Evolutionary conservation across 192 early-diverging fungal genomes (phyloP).

Genomic region (Rhizophagus sp.): DNA sequence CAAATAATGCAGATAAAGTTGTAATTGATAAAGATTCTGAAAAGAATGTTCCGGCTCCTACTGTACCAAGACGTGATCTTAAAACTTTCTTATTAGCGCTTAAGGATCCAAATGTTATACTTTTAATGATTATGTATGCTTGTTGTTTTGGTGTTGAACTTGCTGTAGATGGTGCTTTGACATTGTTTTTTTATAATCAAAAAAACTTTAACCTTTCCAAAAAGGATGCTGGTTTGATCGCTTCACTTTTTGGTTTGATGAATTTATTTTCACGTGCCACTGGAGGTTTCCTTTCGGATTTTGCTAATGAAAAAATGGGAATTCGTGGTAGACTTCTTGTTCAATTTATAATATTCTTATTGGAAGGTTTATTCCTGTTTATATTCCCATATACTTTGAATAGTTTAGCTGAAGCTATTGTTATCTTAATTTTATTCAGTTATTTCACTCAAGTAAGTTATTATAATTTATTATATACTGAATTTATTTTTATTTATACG

Average conservation of each 20-base stretch:
- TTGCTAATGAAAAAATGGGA: constrained; percentile 34
- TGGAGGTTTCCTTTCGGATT: constrained; percentile 61
- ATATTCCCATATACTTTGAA: constrained; percentile 43
- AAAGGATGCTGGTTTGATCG: constrained; percentile 52
- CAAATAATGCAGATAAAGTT: constrained; percentile 40
- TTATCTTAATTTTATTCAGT: constrained; percentile 55
- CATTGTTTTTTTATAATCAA: constrained; percentile 43
- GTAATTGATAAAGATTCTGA: constrained; percentile 38
- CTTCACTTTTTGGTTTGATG: constrained; percentile 64
- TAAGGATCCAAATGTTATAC: constrained; percentile 41
- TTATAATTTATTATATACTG: neutral
- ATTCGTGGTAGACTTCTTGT: constrained; percentile 49
- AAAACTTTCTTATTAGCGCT: constrained; percentile 24
- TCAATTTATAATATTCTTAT: constrained; percentile 49
- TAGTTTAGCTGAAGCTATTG: constrained; percentile 40
- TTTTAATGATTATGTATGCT: constrained; percentile 58
- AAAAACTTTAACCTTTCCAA: constrained; percentile 41
- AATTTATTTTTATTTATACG: neutral
- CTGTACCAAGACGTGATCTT: neutral
- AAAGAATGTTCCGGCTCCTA: neutral
- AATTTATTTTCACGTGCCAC: constrained; percentile 65
- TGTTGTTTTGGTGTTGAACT: constrained; percentile 69
- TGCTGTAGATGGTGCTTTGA: constrained; percentile 58
- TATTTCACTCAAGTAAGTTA: constrained; percentile 43
- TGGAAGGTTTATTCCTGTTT: constrained; percentile 53